Evolutionary conservation across 2,329 filamentous ascomycete genomes (phyloP), one percentile per base, ranked within the genome.

Genomic region (Chaetomium globosum): DNA sequence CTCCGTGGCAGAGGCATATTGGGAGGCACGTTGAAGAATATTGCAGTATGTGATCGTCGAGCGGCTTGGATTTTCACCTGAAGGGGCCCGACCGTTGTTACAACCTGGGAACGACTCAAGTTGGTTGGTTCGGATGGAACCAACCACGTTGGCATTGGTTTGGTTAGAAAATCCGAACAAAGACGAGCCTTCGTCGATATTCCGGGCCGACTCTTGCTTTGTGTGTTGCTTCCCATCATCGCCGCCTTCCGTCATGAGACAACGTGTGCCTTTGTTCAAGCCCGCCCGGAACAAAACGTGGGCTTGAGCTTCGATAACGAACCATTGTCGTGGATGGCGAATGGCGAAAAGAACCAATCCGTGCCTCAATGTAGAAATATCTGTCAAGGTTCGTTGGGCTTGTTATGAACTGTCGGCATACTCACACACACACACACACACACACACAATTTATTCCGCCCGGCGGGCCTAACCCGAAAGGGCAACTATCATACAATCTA

Each of bases 131-230:
- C 10, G 1, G 8, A 57, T 21, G 26, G 19, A 19, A 26, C 52
- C 30, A 28, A 23, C 55, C 49, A 46, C 4, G 12, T 58, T 53
- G 53, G 12, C 21, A 13, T 28, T 23, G 21, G 19, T 57, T 48
- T 46, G 59, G 54, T 53, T n/a, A 7, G 16, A 12, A 16, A 31
- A 3, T n/a, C 16, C 1, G 23, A 21, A 57, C n/a, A 62, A 31
- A 65, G 61, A 59, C 52, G 60, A 51, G 7, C 13, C 28, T 43
- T 61, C 19, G 46, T 36, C 16, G 58, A 36, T 28, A 6, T 7
- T 30, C 19, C 48, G 53, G 59, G 8, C 59, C 46, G 53, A 61
- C 30, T 61, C 10, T 36, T 21, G 59, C 59, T 65, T 65, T 65
- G 59, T 65, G 43, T 54, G 43, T 59, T 51, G 49, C 13, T 30